Evolutionary conservation across 179 eudicot species (phyloP).

Genomic region (Silene coronaria): DNA sequence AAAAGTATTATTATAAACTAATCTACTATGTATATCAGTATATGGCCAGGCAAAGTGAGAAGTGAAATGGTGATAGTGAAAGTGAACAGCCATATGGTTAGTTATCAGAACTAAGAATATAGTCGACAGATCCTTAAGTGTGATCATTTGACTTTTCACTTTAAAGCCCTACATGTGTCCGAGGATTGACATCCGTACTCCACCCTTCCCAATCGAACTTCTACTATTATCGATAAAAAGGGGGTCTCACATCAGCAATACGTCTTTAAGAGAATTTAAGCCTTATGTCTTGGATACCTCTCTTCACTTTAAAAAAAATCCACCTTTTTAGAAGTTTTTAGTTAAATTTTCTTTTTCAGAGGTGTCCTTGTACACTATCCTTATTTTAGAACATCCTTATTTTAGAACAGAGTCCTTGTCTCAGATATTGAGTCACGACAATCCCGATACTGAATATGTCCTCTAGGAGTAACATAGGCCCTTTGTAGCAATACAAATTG

Average conservation of each 20-base stretch:
- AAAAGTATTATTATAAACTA: not conserved
- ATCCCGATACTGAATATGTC: not conserved
- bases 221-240: not conserved
- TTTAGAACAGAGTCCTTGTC: not conserved
- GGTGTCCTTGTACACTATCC: not conserved
- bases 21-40: no score
- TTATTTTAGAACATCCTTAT: not conserved
- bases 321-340: not conserved
- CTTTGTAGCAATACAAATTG: not conserved
- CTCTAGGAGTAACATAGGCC: no score
- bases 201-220: not conserved
- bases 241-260: not conserved
- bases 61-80: not conserved
- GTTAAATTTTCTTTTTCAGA: not conserved
- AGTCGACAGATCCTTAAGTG: not conserved
- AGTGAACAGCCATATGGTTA: not conserved
- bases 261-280: not conserved
- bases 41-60: not conserved
- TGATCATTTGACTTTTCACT: not conserved
- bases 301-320: not conserved
- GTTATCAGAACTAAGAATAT: constrained; percentile 1
- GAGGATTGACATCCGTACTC: not conserved
- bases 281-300: no score
- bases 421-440: not conserved
- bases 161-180: not conserved